Evolutionary conservation across 352 stramenopile genomes (phyloP).

Genomic region (Nothophytophthora sp.): DNA sequence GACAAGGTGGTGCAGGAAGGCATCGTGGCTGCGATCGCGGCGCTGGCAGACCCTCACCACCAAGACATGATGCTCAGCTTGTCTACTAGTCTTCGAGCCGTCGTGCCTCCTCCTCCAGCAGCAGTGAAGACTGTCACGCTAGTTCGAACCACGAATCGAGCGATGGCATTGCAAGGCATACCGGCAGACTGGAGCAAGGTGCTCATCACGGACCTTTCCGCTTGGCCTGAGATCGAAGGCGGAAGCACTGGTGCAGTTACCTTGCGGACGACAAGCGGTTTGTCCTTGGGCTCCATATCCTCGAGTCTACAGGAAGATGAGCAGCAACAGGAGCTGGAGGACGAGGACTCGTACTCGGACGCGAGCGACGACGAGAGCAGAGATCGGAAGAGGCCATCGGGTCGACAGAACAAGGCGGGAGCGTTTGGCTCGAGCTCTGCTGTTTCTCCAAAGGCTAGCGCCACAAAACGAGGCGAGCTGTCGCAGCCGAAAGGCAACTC

Average conservation of each 20-base stretch:
- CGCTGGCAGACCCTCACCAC: constrained; percentile 62
- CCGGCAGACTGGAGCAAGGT: constrained; percentile 62
- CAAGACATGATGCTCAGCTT: constrained; percentile 49
- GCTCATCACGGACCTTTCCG: constrained; percentile 42
- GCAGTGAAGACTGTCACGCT: constrained; percentile 17
- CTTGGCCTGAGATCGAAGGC: constrained; percentile 51
- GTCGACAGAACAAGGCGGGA: constrained; percentile 19
- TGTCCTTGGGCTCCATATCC: constrained; percentile 14
- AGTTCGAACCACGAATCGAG: constrained; percentile 26
- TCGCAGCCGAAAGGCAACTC: constrained; percentile 6
- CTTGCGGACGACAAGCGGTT: constrained; percentile 17
- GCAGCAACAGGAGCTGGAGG: constrained; percentile 12
- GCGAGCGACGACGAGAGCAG: constrained; percentile 40
- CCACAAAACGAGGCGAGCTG: constrained; percentile 8
- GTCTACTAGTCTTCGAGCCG: constrained; percentile 20
- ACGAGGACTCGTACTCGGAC: constrained; percentile 43
- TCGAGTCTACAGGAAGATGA: constrained; percentile 17
- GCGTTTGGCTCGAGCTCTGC: constrained; percentile 2
- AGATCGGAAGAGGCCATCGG: constrained; percentile 10
- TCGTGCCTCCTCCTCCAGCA: constrained; percentile 7
- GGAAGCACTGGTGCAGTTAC: constrained; percentile 11
- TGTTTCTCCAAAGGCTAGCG: constrained; percentile 8
- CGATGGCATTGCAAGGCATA: constrained; percentile 48
- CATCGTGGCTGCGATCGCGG: constrained; percentile 61
- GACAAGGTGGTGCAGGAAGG: constrained; percentile 72